A percentile compares a stretch with the other conserved stretches of the same genome.
Conservation (phyloP, 352 stramenopile genomes). For the Pythium insidiosum region DNA sequence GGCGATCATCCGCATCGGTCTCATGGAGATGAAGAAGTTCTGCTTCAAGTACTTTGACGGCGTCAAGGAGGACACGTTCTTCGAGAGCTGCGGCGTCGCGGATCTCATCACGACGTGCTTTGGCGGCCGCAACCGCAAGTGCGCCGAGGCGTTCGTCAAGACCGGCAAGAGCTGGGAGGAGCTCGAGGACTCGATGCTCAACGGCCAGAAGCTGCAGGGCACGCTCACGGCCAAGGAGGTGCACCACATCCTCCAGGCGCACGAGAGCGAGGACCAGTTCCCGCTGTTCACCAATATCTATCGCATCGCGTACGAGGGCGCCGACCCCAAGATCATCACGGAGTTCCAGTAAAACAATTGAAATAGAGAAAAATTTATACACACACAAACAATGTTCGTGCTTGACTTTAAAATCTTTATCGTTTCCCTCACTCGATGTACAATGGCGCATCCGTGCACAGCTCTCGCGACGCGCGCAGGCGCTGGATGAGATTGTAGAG, state of each 20-base stretch:
- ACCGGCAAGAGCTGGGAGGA: slow-evolving; percentile 76
- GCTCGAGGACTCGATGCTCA: slow-evolving; percentile 93
- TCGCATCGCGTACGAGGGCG: slow-evolving; percentile 89
- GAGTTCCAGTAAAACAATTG: slow-evolving; percentile 26
- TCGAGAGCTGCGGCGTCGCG: slow-evolving; percentile 94
- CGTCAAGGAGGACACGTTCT: slow-evolving; percentile 92
- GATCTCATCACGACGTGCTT: slow-evolving; percentile 99
- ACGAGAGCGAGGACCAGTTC: slow-evolving; percentile 82
- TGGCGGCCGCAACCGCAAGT: slow-evolving; percentile 95
- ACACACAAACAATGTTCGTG: slow-evolving; percentile 1
- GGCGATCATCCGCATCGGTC: slow-evolving; percentile 92
- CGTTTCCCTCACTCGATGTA: slow-evolving; percentile 18
- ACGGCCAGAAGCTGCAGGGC: slow-evolving; percentile 97
- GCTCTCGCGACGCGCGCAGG: slow-evolving; percentile 35
- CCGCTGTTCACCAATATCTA: slow-evolving; percentile 90
- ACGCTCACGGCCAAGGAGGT: slow-evolving; percentile 93
- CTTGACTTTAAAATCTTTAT: background rate
- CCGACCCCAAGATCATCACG: slow-evolving; percentile 75
- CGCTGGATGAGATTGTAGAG: slow-evolving; percentile 41
- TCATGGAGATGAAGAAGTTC: slow-evolving; percentile 94
- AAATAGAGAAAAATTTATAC: slow-evolving; percentile 7
- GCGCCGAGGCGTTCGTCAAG: slow-evolving; percentile 91
- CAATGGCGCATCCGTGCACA: slow-evolving; percentile 25
- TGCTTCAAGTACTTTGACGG: slow-evolving; percentile 92
- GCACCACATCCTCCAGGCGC: slow-evolving; percentile 85